Evolutionary conservation across 2,329 filamentous ascomycete genomes (phyloP), one percentile per base, ranked within the genome.

Genomic region (Neodidymelliopsis sp.): DNA sequence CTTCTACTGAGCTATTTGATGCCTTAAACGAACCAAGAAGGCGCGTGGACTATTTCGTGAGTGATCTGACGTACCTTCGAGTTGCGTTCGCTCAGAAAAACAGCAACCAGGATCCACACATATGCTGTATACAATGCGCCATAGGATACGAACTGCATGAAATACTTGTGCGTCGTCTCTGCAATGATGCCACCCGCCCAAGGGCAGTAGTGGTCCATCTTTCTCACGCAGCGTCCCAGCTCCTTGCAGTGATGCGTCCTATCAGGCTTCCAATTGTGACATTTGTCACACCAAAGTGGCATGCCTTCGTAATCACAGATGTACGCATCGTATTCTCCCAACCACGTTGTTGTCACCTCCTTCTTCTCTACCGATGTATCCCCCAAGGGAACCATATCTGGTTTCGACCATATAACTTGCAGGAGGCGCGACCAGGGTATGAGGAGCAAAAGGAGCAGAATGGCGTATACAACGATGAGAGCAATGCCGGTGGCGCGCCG

Each of bases 171-270:
- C 2, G 87, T 79, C 1, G 85, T 91, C 70, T 97, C 92, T 0
- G 86, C 88, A 8, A 99, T 86, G 57, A 96, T 89, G 16, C 93
- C 94, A 4, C 93, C 93, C n/a, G 96, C 92, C 84, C 86, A 97
- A 0, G 93, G 94, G 66, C 94, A 99, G 64, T 92, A 94, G 67
- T 97, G 93, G 56, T 97, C 93, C 88, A 97, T 94, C 65, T 94
- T 94, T 29, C 82, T 77, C 16, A 96, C 88, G 66, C 93, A 97
- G 31, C 91, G 82, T 38, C 84, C 84, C 10, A 94, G 77, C 67
- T 96, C 90, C 41, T 86, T 86, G 65, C 89, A 95, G 72, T 97
- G 93, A 69, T 96, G 91, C 2, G 88, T 83, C 3, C 93, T 83
- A 65, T 97, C 93, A 0, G 89, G 86, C 72, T 97, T 97, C 84